Evolutionary conservation across 1,284 basidiomycete species (phyloP).

Genomic region (Xerocomus nothofagi): DNA sequence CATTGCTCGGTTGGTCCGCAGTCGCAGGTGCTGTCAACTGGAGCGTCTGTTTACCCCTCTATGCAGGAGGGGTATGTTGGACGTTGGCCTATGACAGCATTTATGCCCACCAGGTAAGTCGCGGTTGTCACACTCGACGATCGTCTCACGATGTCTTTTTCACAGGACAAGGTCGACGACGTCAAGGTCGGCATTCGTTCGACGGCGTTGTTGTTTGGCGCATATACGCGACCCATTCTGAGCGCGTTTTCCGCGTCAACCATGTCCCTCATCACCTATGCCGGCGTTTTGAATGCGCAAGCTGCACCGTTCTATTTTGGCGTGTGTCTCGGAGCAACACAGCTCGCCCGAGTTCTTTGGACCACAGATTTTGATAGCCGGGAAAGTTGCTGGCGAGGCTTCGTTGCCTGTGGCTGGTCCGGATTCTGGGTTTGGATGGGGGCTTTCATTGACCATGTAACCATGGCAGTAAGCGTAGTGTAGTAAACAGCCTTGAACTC

Average conservation of each 20-base stretch:
- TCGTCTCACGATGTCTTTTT: background rate
- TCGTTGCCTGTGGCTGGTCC: conserved; percentile 85
- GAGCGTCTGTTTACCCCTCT: conserved; percentile 84
- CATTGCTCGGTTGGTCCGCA: conserved; percentile 94
- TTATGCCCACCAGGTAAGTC: conserved; percentile 90
- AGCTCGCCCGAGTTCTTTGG: conserved; percentile 82
- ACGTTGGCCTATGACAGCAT: conserved; percentile 97
- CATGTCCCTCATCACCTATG: conserved; percentile 73
- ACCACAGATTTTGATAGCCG: conserved; percentile 77
- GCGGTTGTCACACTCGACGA: background rate
- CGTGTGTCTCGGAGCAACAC: conserved; percentile 69
- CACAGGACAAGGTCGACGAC: conserved; percentile 92
- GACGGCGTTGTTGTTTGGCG: conserved; percentile 89
- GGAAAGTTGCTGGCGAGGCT: conserved; percentile 90
- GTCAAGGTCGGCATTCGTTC: conserved; percentile 87
- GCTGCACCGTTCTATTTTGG: conserved; percentile 82
- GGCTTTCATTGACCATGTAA: conserved; percentile 72
- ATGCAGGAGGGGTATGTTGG: conserved; percentile 89
- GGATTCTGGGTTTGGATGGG: conserved; percentile 92
- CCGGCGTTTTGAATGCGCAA: conserved; percentile 78
- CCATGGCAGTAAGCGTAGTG: conserved; percentile 25
- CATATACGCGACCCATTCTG: conserved; percentile 77
- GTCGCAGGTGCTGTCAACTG: conserved; percentile 84
- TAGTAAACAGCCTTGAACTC: background rate
- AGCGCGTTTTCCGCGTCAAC: conserved; percentile 73